Percentiles rank a stretch among this genome's conserved stretches.
Conservation (phyloP, 2,329 filamentous ascomycete species). For the Grosmannia huntii region DNA sequence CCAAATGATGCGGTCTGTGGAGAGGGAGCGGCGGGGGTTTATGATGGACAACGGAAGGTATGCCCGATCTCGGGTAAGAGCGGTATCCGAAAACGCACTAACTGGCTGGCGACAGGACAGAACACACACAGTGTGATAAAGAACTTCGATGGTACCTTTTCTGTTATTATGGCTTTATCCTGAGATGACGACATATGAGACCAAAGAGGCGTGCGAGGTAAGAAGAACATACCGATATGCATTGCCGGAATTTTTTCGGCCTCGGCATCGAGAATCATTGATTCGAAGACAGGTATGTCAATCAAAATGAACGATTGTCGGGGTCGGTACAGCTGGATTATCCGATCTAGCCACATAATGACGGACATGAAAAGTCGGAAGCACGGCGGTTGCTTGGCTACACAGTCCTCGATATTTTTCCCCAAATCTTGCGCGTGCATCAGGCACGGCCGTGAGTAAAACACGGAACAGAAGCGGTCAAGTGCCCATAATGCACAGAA, state of each 20-base stretch:
- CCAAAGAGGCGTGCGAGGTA: no score
- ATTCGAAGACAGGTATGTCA: slow-evolving; percentile 43
- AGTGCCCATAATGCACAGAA: slow-evolving; percentile 50
- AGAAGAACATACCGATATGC: slow-evolving; percentile 29
- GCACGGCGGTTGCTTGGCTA: slow-evolving; percentile 35
- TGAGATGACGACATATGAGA: background rate
- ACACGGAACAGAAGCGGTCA: slow-evolving; percentile 44
- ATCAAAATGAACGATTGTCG: slow-evolving; percentile 34
- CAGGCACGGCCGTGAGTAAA: slow-evolving; percentile 46
- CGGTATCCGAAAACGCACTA: slow-evolving; percentile 20
- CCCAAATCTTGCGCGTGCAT: slow-evolving; percentile 50
- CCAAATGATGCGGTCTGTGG: slow-evolving; percentile 43
- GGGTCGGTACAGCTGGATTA: slow-evolving; percentile 48
- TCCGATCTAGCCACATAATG: slow-evolving; percentile 41
- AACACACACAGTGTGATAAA: slow-evolving; percentile 53
- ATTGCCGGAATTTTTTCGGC: slow-evolving; percentile 35
- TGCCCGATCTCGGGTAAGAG: slow-evolving; percentile 23
- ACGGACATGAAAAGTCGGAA: slow-evolving; percentile 46
- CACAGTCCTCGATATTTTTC: slow-evolving; percentile 36
- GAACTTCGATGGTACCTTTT: slow-evolving; percentile 45
- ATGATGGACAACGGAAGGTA: slow-evolving; percentile 32
- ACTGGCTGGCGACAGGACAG: slow-evolving; percentile 43
- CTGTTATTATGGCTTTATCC: slow-evolving; percentile 8
- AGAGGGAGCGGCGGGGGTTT: slow-evolving; percentile 44
- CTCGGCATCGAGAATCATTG: slow-evolving; percentile 41